Conservation (phyloP, 495 filamentous ascomycete genomes). For the Penicillium cinerascens region DNA sequence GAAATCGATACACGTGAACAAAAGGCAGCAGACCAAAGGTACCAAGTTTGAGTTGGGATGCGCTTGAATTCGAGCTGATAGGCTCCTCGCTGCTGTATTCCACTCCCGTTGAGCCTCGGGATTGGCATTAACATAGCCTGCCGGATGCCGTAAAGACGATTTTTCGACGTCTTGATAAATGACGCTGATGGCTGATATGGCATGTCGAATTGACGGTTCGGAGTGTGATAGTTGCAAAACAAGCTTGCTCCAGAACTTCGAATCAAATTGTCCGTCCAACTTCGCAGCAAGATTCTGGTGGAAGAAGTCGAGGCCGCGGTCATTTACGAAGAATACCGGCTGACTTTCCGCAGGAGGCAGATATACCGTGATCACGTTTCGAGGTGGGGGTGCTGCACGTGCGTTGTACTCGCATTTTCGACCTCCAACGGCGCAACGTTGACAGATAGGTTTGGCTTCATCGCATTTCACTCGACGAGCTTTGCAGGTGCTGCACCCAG, state of each 20-base stretch:
- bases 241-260: constrained; percentile 1
- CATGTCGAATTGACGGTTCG: constrained; percentile 3
- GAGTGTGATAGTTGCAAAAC: constrained; percentile 4
- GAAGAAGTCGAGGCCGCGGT: not conserved
- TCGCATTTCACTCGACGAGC: constrained; percentile 4
- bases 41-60: constrained; percentile 1
- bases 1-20: constrained; percentile 2
- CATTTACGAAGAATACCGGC: constrained; percentile 1
- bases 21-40: constrained; percentile 1
- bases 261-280: not conserved
- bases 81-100: not conserved
- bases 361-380: constrained; percentile 1
- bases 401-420: constrained; percentile 2
- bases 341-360: constrained; percentile 1
- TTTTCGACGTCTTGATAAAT: constrained; percentile 3
- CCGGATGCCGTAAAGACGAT: constrained; percentile 1
- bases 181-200: constrained; percentile 1
- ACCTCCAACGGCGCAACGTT: not conserved
- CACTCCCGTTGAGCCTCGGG: not conserved
- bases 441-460: not conserved
- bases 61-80: constrained; percentile 2
- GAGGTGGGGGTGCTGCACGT: not conserved
- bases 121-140: constrained; percentile 1
- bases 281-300: not conserved
- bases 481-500: constrained; percentile 4